A percentile compares a stretch with the other conserved stretches of the same genome.
Conservation (phyloP, 495 filamentous ascomycete species). For the Hypoxylon fuscum region DNA sequence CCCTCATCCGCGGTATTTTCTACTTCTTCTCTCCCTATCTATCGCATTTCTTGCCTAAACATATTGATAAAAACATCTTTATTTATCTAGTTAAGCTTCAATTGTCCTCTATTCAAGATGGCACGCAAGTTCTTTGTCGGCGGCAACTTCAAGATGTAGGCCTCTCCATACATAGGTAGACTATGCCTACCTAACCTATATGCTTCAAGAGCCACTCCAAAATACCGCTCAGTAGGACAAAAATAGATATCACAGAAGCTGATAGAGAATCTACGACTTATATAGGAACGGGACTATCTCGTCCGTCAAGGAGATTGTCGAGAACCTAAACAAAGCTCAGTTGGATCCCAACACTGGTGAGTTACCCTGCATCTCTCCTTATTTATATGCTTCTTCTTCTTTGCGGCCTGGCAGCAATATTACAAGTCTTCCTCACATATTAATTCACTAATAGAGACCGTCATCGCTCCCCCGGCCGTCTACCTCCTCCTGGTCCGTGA, state of each 20-base stretch:
- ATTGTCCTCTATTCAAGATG: slow-evolving; percentile 63
- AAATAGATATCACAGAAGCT: slow-evolving; percentile 7
- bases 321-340: slow-evolving; percentile 82
- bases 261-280: slow-evolving; percentile 3
- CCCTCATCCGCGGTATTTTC: slow-evolving; percentile 32
- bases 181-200: neutral
- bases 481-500: slow-evolving; percentile 88
- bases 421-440: slow-evolving; percentile 6
- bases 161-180: slow-evolving; percentile 26
- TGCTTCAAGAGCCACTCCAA: neutral
- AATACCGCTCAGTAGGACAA: neutral
- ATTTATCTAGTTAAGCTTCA: slow-evolving; percentile 6
- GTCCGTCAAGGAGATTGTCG: slow-evolving; percentile 86
- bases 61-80: slow-evolving; percentile 6
- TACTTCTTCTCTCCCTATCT: slow-evolving; percentile 10
- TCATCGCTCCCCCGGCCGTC: slow-evolving; percentile 88
- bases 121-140: slow-evolving; percentile 98
- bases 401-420: neutral
- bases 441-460: slow-evolving; percentile 71
- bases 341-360: slow-evolving; percentile 73
- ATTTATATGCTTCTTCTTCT: neutral
- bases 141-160: slow-evolving; percentile 99
- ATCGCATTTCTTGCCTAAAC: neutral
- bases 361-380: slow-evolving; percentile 29
- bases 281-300: slow-evolving; percentile 89